A percentile compares a stretch with the other conserved stretches of the same genome.
Evolutionary conservation across 352 stramenopile genomes (phyloP).

Genomic region (Globisporangium alternatum): DNA sequence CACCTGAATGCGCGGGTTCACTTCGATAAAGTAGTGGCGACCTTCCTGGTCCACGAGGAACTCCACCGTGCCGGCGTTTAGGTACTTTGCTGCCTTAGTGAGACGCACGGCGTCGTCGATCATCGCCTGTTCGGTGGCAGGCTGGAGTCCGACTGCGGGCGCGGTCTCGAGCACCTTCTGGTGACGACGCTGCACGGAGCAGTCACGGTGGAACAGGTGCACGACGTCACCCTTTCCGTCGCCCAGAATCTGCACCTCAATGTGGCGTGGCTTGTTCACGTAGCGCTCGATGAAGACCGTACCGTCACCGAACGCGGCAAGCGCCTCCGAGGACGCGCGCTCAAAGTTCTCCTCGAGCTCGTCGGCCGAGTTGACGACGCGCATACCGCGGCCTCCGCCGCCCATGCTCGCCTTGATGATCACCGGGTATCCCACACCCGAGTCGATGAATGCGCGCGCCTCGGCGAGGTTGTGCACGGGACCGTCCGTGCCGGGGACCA

Average conservation of each 20-base stretch:
- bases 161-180: slow-evolving; percentile 98
- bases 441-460: slow-evolving; percentile 88
- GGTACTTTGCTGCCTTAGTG: slow-evolving; percentile 90
- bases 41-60: slow-evolving; percentile 95
- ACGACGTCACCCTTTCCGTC: slow-evolving; percentile 94
- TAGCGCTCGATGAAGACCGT: slow-evolving; percentile 97
- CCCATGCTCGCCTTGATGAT: slow-evolving; percentile 99
- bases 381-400: slow-evolving; percentile 96
- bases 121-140: slow-evolving; percentile 87
- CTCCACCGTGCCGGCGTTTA: slow-evolving; percentile 97
- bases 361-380: slow-evolving; percentile 80
- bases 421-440: slow-evolving; percentile 92
- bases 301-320: slow-evolving; percentile 93
- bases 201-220: slow-evolving; percentile 96
- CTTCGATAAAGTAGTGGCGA: slow-evolving; percentile 97
- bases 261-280: slow-evolving; percentile 93
- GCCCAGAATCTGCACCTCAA: slow-evolving; percentile 97
- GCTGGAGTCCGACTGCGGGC: slow-evolving; percentile 82
- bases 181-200: slow-evolving; percentile 96
- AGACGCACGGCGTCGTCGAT: slow-evolving; percentile 92
- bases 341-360: slow-evolving; percentile 90
- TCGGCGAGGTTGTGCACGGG: slow-evolving; percentile 88
- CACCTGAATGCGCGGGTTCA: slow-evolving; percentile 98
- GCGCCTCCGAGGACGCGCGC: slow-evolving; percentile 79
- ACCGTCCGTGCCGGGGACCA: slow-evolving; percentile 89